These are phyloP conservation scores for Penstemon newberryi DNA, from an alignment of 257 asterid species.

Conservation along the genomic window DNA sequence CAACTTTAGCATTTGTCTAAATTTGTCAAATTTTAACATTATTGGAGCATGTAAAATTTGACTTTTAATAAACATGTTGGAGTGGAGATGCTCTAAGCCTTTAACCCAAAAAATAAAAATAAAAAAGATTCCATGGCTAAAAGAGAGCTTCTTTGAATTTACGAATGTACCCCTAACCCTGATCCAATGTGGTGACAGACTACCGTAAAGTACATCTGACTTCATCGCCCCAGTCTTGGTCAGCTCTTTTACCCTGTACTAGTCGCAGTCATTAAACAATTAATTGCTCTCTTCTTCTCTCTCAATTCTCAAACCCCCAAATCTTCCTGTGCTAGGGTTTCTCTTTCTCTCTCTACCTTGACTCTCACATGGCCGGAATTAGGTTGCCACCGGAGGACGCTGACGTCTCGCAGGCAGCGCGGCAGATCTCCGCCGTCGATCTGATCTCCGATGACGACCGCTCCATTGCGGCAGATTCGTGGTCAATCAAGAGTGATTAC, in stretches of 20 bases:
- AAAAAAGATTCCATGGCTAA: too few relatives aligned
- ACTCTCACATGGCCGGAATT: constrained; percentile 76
- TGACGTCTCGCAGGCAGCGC: constrained; percentile 61
- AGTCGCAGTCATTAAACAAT: constrained; percentile 14
- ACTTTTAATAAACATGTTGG: too few relatives aligned
- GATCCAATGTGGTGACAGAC: constrained; percentile 48
- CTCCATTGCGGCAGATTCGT: constrained; percentile 91
- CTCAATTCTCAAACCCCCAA: constrained; percentile 31
- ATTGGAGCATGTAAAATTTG: too few relatives aligned
- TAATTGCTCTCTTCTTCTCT: constrained; percentile 2
- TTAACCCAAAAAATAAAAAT: too few relatives aligned
- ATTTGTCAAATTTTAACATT: too few relatives aligned
- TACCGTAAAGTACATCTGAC: constrained; percentile 23
- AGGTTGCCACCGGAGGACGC: constrained; percentile 77
- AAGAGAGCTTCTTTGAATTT: background rate
- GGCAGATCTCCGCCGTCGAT: constrained; percentile 68
- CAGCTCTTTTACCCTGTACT: constrained; percentile 18
- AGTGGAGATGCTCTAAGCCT: too few relatives aligned
- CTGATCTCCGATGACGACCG: constrained; percentile 97
- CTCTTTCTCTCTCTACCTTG: constrained; percentile 19
- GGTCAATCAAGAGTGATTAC: constrained; percentile 98
- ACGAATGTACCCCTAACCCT: constrained; percentile 29
- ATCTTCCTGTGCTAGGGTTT: constrained; percentile 40
- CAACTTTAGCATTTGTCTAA: too few relatives aligned
- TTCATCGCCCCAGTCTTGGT: constrained; percentile 31